These are phyloP conservation scores for Ambrosia hybrid DNA, from an alignment of 140 eudicot species.

Conservation along the genomic window DNA sequence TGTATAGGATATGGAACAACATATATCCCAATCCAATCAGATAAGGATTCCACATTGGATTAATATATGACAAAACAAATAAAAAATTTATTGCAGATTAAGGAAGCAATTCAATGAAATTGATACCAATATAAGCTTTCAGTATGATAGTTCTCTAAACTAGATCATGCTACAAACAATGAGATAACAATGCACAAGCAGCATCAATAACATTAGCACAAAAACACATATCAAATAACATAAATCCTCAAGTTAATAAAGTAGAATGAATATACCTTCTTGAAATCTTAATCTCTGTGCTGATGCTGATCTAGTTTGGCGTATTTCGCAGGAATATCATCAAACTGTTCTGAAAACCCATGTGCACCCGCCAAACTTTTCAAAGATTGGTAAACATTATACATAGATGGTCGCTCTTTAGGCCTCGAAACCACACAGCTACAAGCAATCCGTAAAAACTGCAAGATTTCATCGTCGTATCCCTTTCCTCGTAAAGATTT, in stretches of 20 bases:
- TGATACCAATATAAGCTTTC: constrained; percentile 33
- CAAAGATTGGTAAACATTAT: background rate
- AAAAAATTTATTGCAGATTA: background rate
- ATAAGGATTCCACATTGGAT: background rate
- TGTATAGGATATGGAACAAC: background rate
- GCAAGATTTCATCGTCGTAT: constrained; percentile 52
- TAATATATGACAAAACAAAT: background rate
- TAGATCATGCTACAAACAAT: constrained; percentile 34
- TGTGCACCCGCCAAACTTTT: constrained; percentile 41
- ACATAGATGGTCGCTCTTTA: constrained; percentile 62
- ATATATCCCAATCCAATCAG: background rate
- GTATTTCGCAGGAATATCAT: constrained; percentile 24
- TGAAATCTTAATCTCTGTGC: background rate
- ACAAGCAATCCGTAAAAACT: constrained; percentile 51
- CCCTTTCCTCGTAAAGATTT: constrained; percentile 48
- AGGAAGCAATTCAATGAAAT: constrained; percentile 15
- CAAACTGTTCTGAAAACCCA: constrained; percentile 47
- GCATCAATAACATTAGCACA: constrained; percentile 27
- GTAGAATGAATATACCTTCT: constrained; percentile 18
- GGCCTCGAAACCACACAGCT: constrained; percentile 56
- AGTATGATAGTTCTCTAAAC: constrained; percentile 23
- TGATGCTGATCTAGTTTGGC: constrained; percentile 38
- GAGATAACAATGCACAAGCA: constrained; percentile 16
- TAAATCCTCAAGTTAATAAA: constrained; percentile 13
- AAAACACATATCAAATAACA: constrained; percentile 19